A percentile compares a stretch with the other conserved stretches of the same genome.
Conservation (phyloP, 345 rosid genomes). For the Eucalyptus fibrosa region DNA sequence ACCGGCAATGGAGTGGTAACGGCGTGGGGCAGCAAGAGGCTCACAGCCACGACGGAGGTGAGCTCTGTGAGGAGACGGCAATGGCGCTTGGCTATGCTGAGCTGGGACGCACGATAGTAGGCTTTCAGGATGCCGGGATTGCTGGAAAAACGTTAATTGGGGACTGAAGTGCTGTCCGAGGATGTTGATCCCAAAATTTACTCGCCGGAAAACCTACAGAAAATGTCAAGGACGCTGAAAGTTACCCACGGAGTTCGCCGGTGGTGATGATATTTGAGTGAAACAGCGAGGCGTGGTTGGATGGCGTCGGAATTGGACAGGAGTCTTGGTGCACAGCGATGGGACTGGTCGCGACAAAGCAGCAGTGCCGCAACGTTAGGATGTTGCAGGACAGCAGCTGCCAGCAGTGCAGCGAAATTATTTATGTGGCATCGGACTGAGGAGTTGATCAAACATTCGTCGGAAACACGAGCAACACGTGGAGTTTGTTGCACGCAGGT, state of each 20-base stretch:
- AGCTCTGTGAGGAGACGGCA: not conserved
- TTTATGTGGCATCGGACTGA: not conserved
- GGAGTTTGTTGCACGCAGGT: not conserved
- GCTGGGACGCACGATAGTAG: not conserved
- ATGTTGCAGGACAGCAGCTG: not conserved
- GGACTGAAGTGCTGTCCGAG: not conserved
- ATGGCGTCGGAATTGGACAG: no score
- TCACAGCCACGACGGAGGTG: not conserved
- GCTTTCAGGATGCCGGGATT: not conserved
- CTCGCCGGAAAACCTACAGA: no score
- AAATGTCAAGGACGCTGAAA: no score
- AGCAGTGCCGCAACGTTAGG: no score
- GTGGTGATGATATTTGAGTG: no score
- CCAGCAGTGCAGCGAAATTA: not conserved
- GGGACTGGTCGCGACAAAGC: no score
- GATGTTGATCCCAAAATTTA: not conserved
- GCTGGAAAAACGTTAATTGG: not conserved
- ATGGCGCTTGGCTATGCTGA: not conserved
- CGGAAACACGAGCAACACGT: not conserved
- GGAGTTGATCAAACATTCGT: not conserved
- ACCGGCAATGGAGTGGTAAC: not conserved
- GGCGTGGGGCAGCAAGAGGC: not conserved
- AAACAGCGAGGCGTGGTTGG: no score
- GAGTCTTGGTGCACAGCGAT: no score
- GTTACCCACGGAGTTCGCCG: no score